phyloP scores from a whole-genome alignment of 176 grass and related monocot species.

The Hyparrhenia diplandra region DNA sequence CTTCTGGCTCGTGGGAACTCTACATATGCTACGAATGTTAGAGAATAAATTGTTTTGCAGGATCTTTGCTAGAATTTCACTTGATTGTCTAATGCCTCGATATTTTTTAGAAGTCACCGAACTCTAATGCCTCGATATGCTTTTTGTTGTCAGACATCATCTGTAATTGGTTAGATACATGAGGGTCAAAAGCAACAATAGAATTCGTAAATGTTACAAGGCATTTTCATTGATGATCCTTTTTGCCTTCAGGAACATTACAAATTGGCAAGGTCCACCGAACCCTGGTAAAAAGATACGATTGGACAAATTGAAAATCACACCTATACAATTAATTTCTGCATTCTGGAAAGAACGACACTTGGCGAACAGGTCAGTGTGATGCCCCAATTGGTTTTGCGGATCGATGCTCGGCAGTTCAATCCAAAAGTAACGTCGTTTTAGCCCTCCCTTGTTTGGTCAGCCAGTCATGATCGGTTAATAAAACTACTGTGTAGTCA shows the following conservation, averaged over 20 bases:
- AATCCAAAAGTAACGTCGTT: neutral
- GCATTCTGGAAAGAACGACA: neutral
- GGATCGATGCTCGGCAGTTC: neutral
- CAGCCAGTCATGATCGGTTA: no score
- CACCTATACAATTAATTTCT: neutral
- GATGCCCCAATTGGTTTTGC: neutral
- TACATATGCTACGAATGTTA: neutral
- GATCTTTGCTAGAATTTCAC: neutral
- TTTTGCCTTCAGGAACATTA: neutral
- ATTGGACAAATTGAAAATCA: neutral
- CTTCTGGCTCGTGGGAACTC: slow-evolving; percentile 2
- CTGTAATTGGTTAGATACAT: neutral
- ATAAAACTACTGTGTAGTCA: neutral
- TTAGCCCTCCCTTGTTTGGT: no score
- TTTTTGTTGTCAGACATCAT: neutral
- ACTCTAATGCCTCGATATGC: neutral
- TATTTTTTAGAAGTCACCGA: no score
- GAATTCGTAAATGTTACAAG: neutral
- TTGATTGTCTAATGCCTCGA: neutral
- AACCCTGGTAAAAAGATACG: neutral
- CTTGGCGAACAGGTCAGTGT: neutral
- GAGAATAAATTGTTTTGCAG: neutral
- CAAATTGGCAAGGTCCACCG: neutral
- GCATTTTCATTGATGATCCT: neutral
- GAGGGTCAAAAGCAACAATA: neutral